Conservation (phyloP, 73 alveolate genomes). For the Paraurostyla sp. region DNA sequence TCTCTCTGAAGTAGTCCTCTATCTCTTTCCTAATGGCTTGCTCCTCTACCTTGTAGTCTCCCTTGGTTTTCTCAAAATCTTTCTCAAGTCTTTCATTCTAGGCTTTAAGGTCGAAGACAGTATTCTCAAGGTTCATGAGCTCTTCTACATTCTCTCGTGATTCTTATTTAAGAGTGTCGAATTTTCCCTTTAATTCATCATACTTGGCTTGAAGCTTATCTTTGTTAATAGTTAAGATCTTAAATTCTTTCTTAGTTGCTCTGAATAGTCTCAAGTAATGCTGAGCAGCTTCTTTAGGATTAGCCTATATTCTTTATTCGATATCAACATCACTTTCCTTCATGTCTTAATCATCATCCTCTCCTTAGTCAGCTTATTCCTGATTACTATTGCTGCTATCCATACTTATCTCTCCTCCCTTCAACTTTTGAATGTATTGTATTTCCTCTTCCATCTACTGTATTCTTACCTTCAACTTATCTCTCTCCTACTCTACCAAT, state of each 20-base stretch:
- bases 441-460: slow-evolving; percentile 1
- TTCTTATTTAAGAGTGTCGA: slow-evolving; percentile 41
- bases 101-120: neutral
- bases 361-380: neutral
- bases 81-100: neutral
- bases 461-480: neutral
- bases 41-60: neutral
- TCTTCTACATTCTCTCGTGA: slow-evolving; percentile 44
- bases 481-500: neutral
- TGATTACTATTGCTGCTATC: neutral
- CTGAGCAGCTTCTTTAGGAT: slow-evolving; percentile 60
- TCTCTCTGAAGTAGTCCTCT: neutral
- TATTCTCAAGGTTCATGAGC: slow-evolving; percentile 35
- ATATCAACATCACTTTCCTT: neutral
- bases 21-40: slow-evolving; percentile 23
- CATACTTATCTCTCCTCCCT: slow-evolving; percentile 17
- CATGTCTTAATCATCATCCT: neutral
- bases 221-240: neutral
- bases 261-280: slow-evolving; percentile 48
- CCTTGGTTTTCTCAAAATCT: slow-evolving; percentile 4
- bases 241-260: slow-evolving; percentile 43
- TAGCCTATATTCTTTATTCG: slow-evolving; percentile 20
- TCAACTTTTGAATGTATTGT: neutral
- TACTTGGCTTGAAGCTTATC: neutral
- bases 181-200: slow-evolving; percentile 47